Evolutionary conservation across 148 eudicot species (phyloP).

Genomic region (Dianthus caryophyllus): DNA sequence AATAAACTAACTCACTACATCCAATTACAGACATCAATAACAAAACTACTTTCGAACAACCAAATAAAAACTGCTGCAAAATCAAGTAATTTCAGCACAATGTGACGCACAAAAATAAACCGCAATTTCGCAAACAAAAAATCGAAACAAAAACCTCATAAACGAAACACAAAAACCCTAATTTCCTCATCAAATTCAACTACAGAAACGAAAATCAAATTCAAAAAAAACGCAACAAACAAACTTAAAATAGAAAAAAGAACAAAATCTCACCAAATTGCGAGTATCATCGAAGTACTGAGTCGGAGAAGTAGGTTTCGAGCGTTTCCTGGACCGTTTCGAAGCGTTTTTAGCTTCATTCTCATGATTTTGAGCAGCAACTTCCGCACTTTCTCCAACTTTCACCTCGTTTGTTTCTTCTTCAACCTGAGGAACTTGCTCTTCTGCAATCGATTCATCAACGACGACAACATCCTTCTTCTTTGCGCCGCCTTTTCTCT

Average conservation of each 20-base stretch:
- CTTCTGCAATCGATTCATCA: not conserved
- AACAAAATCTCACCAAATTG: constrained; percentile 48
- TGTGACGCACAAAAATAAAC: too few species aligned
- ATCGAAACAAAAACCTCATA: too few species aligned
- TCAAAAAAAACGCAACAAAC: not conserved
- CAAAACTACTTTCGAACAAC: not conserved
- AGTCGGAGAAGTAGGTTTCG: constrained; percentile 40
- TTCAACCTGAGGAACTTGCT: not conserved
- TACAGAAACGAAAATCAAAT: too few species aligned
- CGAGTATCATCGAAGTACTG: constrained; percentile 74
- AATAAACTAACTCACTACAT: too few species aligned
- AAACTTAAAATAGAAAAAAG: not conserved
- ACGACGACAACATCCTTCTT: constrained; percentile 6
- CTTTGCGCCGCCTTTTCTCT: constrained; percentile 20
- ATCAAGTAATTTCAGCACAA: too few species aligned
- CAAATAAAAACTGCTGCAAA: too few species aligned
- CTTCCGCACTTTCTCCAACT: too few species aligned
- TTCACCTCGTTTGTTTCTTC: not conserved
- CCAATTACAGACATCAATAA: not conserved
- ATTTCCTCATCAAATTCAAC: not conserved
- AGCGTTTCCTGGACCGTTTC: constrained; percentile 31
- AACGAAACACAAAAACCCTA: not conserved
- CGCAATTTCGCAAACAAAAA: too few species aligned
- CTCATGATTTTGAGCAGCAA: not conserved
- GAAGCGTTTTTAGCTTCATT: constrained; percentile 21